Evolutionary conservation across 805 yeast species (phyloP), one percentile per base, ranked within the genome.

Genomic region (Candida awuae): DNA sequence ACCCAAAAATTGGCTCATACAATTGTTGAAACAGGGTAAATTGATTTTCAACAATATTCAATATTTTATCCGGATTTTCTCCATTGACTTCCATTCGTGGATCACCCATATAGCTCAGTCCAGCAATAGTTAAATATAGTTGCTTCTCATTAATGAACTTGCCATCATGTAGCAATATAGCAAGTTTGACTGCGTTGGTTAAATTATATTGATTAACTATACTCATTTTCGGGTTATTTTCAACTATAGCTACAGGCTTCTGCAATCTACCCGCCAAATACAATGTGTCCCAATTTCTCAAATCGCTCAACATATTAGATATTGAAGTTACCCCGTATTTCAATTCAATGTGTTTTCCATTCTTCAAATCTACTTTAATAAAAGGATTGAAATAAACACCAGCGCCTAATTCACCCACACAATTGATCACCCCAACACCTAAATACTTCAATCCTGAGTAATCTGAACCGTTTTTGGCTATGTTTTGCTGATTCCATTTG

Each of bases 371-470:
- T 13, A 39, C 38, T 32, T 72, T 68, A 6, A 84, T 86, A 58
- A 73, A 92, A 4, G 98, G 97, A 55, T 92, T 92, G 67, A 85
- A 92, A 58, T 90, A 92, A 3, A 90, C 82, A 7, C 97, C 96
- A 0, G 95, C 92, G 1, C 95, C 96, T 15, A 73, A 47, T 26
- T 75, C 71, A 55, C 81, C 87, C 14, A 82, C 71, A 42, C 58
- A 61, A 3, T 79, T 63, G 8, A 84, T 70, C 1, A 70, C 65
- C 12, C 68, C 61, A 1, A 84, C 62, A 0, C 94, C 94, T 19
- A 82, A 66, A 38, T 55, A 61, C 43, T 72, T 68, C 37, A 86
- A 49, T 5, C 71, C 65, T 7, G 97, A 87, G 55, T 92, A 92
- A 59, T 92, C 97, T 8, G 67, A 57, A 3, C 85, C 82, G 55